Evolutionary conservation across 2,329 filamentous ascomycete genomes (phyloP).

Genomic region (Arthrobotrys sphaeroides): DNA sequence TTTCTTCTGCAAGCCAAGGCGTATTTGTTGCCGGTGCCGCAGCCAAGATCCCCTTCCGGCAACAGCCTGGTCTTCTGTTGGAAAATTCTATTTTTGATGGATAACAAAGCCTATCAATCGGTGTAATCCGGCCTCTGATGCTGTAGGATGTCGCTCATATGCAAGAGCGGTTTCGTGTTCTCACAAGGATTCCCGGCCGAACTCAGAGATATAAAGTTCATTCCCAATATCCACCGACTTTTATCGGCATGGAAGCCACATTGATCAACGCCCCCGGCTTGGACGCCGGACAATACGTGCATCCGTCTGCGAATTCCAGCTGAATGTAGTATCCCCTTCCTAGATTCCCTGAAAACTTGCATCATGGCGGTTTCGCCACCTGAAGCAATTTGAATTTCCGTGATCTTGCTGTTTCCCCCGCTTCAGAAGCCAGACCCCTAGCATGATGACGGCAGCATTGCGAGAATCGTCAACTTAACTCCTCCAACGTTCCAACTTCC

Average conservation of each 20-base stretch:
- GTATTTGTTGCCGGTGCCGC: background rate
- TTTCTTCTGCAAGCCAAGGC: slow-evolving; percentile 29
- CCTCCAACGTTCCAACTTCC: slow-evolving; percentile 10
- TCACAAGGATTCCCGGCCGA: background rate
- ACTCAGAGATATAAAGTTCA: background rate
- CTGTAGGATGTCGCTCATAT: background rate
- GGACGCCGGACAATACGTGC: slow-evolving; percentile 12
- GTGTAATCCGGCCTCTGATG: background rate
- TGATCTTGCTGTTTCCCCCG: slow-evolving; percentile 28
- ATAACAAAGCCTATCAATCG: background rate
- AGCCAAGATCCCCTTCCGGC: background rate
- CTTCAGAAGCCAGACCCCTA: slow-evolving; percentile 19
- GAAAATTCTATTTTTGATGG: background rate
- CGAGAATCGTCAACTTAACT: slow-evolving; percentile 15
- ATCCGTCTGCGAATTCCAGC: slow-evolving; percentile 39
- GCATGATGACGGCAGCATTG: slow-evolving; percentile 1
- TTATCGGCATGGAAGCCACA: slow-evolving; percentile 1
- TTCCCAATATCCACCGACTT: background rate
- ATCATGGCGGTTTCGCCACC: background rate
- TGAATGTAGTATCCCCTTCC: slow-evolving; percentile 28
- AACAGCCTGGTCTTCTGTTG: background rate
- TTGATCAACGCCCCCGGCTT: background rate
- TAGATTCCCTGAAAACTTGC: slow-evolving; percentile 24
- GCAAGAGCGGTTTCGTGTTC: background rate
- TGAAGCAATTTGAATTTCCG: slow-evolving; percentile 18